Conservation (phyloP, 768 basidiomycete species). For the Pseudohyphozyma bogoriensis region DNA sequence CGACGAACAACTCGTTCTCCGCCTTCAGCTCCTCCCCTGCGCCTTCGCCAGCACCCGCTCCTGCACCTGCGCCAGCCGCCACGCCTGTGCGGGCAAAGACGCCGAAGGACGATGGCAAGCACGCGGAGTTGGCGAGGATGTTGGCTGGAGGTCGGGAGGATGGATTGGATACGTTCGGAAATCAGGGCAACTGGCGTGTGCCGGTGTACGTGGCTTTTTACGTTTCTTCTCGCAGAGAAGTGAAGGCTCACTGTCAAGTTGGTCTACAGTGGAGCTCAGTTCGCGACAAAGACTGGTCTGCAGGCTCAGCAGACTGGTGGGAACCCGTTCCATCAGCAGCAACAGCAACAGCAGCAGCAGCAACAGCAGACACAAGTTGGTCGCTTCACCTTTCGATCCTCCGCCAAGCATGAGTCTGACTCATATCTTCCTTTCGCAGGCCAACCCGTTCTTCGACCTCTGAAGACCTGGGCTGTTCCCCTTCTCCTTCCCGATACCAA, state of each 20-base stretch:
- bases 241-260: background rate
- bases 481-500: background rate
- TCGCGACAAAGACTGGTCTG: slow-evolving; percentile 15
- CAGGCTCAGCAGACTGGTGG: slow-evolving; percentile 2
- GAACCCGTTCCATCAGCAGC: slow-evolving; percentile 23
- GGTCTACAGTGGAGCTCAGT: background rate
- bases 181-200: slow-evolving; percentile 53
- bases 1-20: slow-evolving; percentile 32
- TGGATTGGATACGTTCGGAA: slow-evolving; percentile 88
- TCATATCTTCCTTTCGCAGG: background rate
- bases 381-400: background rate
- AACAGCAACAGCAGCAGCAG: slow-evolving; percentile 8
- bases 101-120: slow-evolving; percentile 52
- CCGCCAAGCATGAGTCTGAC: background rate
- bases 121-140: slow-evolving; percentile 63
- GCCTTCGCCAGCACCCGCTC: slow-evolving; percentile 40
- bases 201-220: slow-evolving; percentile 14
- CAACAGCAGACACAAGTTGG: slow-evolving; percentile 10
- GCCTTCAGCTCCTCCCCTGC: slow-evolving; percentile 28
- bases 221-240: background rate
- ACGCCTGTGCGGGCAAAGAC: slow-evolving; percentile 27
- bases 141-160: slow-evolving; percentile 74
- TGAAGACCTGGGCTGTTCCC: background rate
- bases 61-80: slow-evolving; percentile 38
- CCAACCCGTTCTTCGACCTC: background rate